Evolutionary conservation across 495 filamentous ascomycete genomes (phyloP).

Genomic region (Aspergillus heteromorphus): DNA sequence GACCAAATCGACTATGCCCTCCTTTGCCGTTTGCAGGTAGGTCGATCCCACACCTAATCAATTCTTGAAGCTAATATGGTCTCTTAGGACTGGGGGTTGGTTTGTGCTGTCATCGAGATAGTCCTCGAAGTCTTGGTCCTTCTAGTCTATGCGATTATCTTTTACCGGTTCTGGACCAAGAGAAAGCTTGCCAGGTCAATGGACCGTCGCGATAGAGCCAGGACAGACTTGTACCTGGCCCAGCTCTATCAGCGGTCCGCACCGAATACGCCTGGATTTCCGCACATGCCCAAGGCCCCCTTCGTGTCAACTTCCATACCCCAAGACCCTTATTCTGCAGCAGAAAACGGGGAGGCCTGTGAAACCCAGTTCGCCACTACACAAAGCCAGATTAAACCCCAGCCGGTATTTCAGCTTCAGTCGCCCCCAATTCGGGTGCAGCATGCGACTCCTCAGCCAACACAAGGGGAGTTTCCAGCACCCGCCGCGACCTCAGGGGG

Average conservation of each 20-base stretch:
- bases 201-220: constrained; percentile 89
- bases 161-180: constrained; percentile 96
- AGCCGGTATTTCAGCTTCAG: constrained; percentile 73
- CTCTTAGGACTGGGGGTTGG: constrained; percentile 80
- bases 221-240: constrained; percentile 90
- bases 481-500: constrained; percentile 22
- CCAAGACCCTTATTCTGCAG: constrained; percentile 46
- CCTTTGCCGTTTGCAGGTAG: constrained; percentile 89
- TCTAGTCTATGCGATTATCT: constrained; percentile 84
- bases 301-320: constrained; percentile 27
- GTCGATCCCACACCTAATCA: constrained; percentile 10
- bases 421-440: constrained; percentile 74
- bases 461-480: constrained; percentile 52
- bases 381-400: constrained; percentile 41
- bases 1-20: constrained; percentile 81
- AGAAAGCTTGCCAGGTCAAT: constrained; percentile 90
- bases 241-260: constrained; percentile 89
- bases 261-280: constrained; percentile 87
- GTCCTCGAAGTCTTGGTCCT: constrained; percentile 90
- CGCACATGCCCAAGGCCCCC: constrained; percentile 47
- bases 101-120: constrained; percentile 96
- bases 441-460: constrained; percentile 63
- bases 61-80: neutral
- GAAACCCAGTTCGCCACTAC: constrained; percentile 45
- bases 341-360: constrained; percentile 50